These are phyloP conservation scores for Jamesozyma lodderae DNA, from an alignment of 805 yeast genomes.

Conservation along the genomic window DNA sequence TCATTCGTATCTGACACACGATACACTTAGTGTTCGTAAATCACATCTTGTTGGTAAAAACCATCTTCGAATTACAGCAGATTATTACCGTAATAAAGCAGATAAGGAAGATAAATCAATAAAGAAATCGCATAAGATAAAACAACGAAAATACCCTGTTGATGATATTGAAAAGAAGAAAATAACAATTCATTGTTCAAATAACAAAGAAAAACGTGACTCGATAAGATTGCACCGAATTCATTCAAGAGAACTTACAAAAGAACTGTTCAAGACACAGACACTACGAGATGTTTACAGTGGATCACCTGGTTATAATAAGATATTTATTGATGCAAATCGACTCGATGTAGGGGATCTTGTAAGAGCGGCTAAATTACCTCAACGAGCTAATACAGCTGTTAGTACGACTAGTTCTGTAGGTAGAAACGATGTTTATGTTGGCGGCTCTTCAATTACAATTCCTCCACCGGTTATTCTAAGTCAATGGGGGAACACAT, in stretches of 20 bases:
- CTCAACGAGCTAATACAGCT: constrained; percentile 23
- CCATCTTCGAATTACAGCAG: constrained; percentile 62
- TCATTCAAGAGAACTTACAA: constrained; percentile 12
- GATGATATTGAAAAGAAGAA: constrained; percentile 15
- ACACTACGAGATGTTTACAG: constrained; percentile 12
- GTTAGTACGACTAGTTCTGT: background rate
- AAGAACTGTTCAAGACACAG: constrained; percentile 9
- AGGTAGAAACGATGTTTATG: background rate
- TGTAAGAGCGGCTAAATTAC: constrained; percentile 15
- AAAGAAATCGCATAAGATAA: background rate
- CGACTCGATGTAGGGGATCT: constrained; percentile 25
- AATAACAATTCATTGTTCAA: constrained; percentile 14
- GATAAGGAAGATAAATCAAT: background rate
- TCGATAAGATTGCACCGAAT: too few relatives aligned
- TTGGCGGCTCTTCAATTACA: background rate
- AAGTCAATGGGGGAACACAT: constrained; percentile 11
- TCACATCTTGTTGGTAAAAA: constrained; percentile 71
- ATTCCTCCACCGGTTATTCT: constrained; percentile 12
- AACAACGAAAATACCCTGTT: background rate
- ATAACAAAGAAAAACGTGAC: constrained; percentile 17
- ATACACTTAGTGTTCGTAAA: constrained; percentile 75
- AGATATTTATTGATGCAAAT: constrained; percentile 19
- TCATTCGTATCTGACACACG: constrained; percentile 74
- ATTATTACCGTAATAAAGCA: constrained; percentile 52
- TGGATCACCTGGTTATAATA: constrained; percentile 28